Evolutionary conservation across 495 filamentous ascomycete species (phyloP).

Genomic region (Rhizodiscina lignyota): DNA sequence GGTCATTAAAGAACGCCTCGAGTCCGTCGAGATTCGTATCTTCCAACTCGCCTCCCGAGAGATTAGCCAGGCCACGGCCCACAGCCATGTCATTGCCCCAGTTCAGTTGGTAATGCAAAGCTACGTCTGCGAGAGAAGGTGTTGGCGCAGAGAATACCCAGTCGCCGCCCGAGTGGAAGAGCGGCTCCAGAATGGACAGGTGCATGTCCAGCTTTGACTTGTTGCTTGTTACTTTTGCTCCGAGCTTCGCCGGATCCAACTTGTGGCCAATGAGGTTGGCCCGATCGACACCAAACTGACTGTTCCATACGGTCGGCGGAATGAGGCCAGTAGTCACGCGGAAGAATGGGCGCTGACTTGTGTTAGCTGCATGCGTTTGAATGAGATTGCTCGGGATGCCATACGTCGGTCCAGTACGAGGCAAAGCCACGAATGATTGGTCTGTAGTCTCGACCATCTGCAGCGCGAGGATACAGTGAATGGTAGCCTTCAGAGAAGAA

Average conservation of each 20-base stretch:
- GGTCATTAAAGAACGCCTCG: too few relatives aligned
- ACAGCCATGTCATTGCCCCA: conserved; percentile 18
- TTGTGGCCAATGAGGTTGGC: conserved; percentile 16
- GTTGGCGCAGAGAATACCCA: conserved; percentile 14
- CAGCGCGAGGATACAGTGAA: too few relatives aligned
- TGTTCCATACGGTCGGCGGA: conserved; percentile 16
- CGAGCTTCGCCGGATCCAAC: conserved; percentile 17
- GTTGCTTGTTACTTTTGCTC: conserved; percentile 14
- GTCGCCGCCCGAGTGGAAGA: conserved; percentile 4
- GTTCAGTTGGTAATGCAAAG: conserved; percentile 15
- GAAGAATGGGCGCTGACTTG: conserved; percentile 12
- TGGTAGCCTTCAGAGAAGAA: too few relatives aligned
- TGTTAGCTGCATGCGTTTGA: not conserved
- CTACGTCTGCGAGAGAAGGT: conserved; percentile 15
- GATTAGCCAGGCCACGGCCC: conserved; percentile 12
- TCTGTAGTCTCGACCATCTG: too few relatives aligned
- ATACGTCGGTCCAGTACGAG: too few relatives aligned
- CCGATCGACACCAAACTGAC: conserved; percentile 15
- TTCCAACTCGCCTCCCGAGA: conserved; percentile 19
- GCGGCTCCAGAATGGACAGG: conserved; percentile 17
- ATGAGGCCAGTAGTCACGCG: conserved; percentile 18
- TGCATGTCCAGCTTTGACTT: conserved; percentile 17
- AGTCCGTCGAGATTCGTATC: too few relatives aligned
- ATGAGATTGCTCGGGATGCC: too few relatives aligned
- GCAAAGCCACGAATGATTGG: too few relatives aligned